These are phyloP conservation scores for Nakazawaea anatomiae DNA, from an alignment of 805 yeast species.

Conservation along the genomic window DNA sequence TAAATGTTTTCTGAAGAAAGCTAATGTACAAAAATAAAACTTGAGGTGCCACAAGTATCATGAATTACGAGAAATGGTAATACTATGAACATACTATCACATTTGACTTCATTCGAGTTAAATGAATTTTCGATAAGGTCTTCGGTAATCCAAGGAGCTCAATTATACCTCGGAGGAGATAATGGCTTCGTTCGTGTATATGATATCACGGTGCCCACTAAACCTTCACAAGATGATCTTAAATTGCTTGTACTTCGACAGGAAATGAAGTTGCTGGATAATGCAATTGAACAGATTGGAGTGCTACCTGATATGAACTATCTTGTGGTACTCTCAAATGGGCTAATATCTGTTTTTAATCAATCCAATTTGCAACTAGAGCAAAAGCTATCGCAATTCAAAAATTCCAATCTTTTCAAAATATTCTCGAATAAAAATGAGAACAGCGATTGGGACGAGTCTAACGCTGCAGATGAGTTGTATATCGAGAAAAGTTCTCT, in stretches of 20 bases:
- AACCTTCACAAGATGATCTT: neutral
- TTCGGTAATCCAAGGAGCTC: constrained; percentile 12
- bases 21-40: too few species aligned
- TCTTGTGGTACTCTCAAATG: constrained; percentile 24
- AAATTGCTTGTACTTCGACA: neutral
- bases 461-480: constrained; percentile 5
- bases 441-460: constrained; percentile 8
- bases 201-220: neutral
- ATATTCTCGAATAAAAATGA: constrained; percentile 17
- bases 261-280: constrained; percentile 1
- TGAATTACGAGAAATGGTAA: constrained; percentile 10
- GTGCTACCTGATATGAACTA: constrained; percentile 24
- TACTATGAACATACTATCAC: constrained; percentile 1
- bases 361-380: constrained; percentile 22
- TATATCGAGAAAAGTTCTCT: constrained; percentile 1
- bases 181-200: constrained; percentile 1
- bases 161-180: neutral
- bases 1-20: too few species aligned
- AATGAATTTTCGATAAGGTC: constrained; percentile 14
- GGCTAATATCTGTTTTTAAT: constrained; percentile 24
- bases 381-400: constrained; percentile 26
- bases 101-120: neutral
- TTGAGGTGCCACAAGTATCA: too few species aligned
- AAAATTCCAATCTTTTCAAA: constrained; percentile 23
- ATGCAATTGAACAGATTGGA: constrained; percentile 25